phyloP scores from a whole-genome alignment of 2,329 filamentous ascomycete genomes.

The Raffaelea arxii region DNA sequence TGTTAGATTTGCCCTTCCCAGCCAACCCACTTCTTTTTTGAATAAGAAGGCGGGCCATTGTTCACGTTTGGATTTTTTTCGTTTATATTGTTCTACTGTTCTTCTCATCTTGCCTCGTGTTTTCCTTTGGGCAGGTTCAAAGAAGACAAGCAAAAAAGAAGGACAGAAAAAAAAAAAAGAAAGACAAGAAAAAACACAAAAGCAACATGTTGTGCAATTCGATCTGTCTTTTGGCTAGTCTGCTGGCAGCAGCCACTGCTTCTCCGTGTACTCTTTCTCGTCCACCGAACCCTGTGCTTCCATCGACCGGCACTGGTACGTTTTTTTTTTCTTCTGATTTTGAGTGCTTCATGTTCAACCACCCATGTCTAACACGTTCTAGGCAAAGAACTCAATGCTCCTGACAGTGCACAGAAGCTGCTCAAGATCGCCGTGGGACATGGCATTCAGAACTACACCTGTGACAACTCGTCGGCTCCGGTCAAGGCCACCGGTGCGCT shows the following conservation, averaged over 20 bases:
- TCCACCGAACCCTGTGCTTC: conserved; percentile 4
- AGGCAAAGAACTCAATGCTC: conserved; percentile 35
- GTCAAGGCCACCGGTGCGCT: conserved; percentile 39
- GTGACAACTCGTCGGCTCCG: conserved; percentile 25
- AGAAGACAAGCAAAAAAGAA: too few relatives aligned
- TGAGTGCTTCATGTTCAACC: too few relatives aligned
- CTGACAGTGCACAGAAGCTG: conserved; percentile 28
- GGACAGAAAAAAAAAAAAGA: too few relatives aligned
- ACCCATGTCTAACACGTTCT: neutral
- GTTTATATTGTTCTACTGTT: too few relatives aligned
- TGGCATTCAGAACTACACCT: conserved; percentile 63
- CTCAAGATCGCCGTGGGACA: conserved; percentile 51
- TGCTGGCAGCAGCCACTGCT: conserved; percentile 11
- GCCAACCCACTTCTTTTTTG: neutral
- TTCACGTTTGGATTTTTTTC: too few relatives aligned
- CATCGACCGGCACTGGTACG: conserved; percentile 26
- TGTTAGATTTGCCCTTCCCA: too few relatives aligned
- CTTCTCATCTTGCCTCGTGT: too few relatives aligned
- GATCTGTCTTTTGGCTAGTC: conserved; percentile 1
- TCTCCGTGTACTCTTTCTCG: conserved; percentile 10
- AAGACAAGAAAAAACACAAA: too few relatives aligned
- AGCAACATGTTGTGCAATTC: neutral
- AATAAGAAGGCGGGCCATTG: too few relatives aligned
- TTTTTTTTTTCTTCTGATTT: conserved; percentile 4
- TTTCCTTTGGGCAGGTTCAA: too few relatives aligned